Conservation (phyloP, 1,284 basidiomycete genomes). For the Sanguinoderma infundibulare region DNA sequence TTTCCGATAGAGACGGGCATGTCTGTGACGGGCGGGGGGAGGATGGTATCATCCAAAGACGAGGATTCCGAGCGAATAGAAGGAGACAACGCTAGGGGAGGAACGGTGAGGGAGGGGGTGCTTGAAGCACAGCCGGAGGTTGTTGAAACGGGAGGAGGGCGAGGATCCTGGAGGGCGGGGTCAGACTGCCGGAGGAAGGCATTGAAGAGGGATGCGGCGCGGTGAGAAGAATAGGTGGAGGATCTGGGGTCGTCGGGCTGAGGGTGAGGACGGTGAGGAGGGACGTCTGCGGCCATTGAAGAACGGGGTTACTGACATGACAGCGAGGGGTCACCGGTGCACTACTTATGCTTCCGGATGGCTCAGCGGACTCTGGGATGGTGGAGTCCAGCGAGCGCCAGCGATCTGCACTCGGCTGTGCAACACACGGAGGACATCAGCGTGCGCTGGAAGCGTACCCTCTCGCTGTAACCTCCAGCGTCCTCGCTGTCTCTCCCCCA, state of each 20-base stretch:
- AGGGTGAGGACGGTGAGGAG: not conserved
- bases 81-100: not conserved
- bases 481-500: too few relatives aligned
- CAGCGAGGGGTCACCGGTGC: too few relatives aligned
- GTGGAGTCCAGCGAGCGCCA: too few relatives aligned
- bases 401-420: too few relatives aligned
- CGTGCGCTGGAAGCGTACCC: too few relatives aligned
- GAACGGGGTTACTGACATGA: not conserved
- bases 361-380: too few relatives aligned
- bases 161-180: not conserved
- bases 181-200: conserved; percentile 1
- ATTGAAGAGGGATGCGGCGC: not conserved
- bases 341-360: too few relatives aligned
- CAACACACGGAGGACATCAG: too few relatives aligned
- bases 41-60: not conserved
- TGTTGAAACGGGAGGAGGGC: not conserved
- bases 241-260: not conserved
- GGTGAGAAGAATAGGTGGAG: not conserved
- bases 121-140: not conserved
- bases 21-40: not conserved
- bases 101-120: not conserved
- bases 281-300: not conserved
- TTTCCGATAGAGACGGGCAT: not conserved
- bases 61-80: not conserved
- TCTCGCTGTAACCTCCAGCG: too few relatives aligned